Evolutionary conservation across 192 early-diverging fungal species (phyloP).

Genomic region (Umbelopsis vinacea): DNA sequence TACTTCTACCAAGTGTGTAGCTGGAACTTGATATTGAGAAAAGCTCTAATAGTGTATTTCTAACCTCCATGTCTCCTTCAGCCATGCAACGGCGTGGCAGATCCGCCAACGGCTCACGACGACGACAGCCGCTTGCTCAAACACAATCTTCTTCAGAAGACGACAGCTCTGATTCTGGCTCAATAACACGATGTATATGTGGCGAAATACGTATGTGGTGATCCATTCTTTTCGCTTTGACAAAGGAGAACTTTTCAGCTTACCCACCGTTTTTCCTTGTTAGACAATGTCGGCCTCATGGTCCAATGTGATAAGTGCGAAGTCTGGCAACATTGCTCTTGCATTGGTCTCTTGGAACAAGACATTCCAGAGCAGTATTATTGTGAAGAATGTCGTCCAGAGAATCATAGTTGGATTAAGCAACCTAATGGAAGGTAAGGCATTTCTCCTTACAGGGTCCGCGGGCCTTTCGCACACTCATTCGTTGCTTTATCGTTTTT

Average conservation of each 20-base stretch:
- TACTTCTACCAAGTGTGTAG: constrained; percentile 16
- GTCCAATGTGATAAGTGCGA: constrained; percentile 57
- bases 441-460: constrained; percentile 12
- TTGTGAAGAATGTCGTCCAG: constrained; percentile 52
- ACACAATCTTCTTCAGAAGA: constrained; percentile 40
- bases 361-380: constrained; percentile 56
- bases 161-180: constrained; percentile 48
- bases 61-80: constrained; percentile 19
- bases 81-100: constrained; percentile 25
- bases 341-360: constrained; percentile 49
- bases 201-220: constrained; percentile 51
- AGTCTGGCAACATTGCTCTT: constrained; percentile 59
- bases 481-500: neutral
- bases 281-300: constrained; percentile 57
- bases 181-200: constrained; percentile 56
- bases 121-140: constrained; percentile 20
- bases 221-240: neutral
- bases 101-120: constrained; percentile 21
- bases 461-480: neutral
- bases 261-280: neutral
- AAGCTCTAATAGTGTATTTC: neutral
- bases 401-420: constrained; percentile 43
- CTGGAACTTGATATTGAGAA: neutral
- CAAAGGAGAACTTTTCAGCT: neutral
- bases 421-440: constrained; percentile 44